A percentile compares a stretch with the other conserved stretches of the same genome.
Evolutionary conservation across 2,329 filamentous ascomycete genomes (phyloP).

Genomic region (Microsporum audouinii): DNA sequence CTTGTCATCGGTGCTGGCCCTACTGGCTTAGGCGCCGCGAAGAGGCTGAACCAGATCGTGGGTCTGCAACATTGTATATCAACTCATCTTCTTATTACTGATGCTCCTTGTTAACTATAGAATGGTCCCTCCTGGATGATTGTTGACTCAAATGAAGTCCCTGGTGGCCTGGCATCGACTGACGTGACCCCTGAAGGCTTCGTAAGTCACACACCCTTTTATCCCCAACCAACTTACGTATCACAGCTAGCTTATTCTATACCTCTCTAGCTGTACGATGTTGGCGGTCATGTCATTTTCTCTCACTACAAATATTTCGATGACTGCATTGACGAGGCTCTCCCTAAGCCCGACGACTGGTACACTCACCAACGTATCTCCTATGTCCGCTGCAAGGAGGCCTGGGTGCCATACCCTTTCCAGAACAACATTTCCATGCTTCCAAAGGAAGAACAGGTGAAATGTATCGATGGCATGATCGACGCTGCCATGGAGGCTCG

Average conservation of each 20-base stretch:
- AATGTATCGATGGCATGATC: conserved; percentile 88
- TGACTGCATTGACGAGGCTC: conserved; percentile 93
- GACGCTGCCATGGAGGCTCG: conserved; percentile 68
- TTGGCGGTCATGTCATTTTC: conserved; percentile 97
- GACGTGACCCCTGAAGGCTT: conserved; percentile 94
- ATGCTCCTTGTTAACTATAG: conserved; percentile 37
- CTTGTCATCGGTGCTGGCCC: conserved; percentile 97
- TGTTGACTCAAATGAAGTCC: conserved; percentile 79
- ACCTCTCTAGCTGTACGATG: conserved; percentile 76
- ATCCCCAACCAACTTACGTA: not conserved
- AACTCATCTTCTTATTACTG: not conserved
- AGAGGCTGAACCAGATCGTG: conserved; percentile 94
- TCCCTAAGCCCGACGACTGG: conserved; percentile 91
- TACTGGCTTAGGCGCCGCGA: conserved; percentile 93
- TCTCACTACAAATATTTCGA: conserved; percentile 99
- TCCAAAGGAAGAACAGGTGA: conserved; percentile 92
- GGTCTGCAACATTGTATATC: conserved; percentile 26
- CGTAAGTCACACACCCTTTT: conserved; percentile 51
- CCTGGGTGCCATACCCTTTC: conserved; percentile 98
- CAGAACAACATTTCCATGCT: conserved; percentile 99
- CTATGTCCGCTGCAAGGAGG: conserved; percentile 90
- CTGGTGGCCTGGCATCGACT: conserved; percentile 90
- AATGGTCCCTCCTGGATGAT: conserved; percentile 92
- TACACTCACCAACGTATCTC: conserved; percentile 97
- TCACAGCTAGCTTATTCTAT: not conserved